A percentile compares a stretch with the other conserved stretches of the same genome.
Conservation (phyloP, 2,329 filamentous ascomycete species). For the Pyrenophora graminea region DNA sequence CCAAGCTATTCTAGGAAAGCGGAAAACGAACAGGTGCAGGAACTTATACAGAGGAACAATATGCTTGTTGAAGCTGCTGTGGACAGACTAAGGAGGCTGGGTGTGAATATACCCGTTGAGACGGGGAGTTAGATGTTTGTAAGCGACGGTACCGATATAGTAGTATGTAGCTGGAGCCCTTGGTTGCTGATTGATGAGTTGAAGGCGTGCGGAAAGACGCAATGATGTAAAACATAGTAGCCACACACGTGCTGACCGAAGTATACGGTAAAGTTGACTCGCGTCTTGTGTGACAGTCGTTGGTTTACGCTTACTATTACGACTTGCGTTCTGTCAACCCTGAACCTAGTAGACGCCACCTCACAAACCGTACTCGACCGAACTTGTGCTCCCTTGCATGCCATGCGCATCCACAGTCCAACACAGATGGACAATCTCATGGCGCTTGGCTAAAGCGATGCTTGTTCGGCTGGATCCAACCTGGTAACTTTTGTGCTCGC, state of each 20-base stretch:
- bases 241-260: too few relatives aligned
- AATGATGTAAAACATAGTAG: not conserved
- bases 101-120: constrained; percentile 29
- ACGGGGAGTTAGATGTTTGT: not conserved
- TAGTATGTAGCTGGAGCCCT: not conserved
- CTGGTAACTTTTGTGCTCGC: not conserved
- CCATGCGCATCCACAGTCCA: not conserved
- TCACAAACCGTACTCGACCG: not conserved
- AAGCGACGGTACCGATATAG: not conserved
- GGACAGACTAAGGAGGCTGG: constrained; percentile 34
- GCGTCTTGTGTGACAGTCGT: too few relatives aligned
- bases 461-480: constrained; percentile 1
- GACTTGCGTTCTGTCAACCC: too few relatives aligned
- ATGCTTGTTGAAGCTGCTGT: constrained; percentile 42
- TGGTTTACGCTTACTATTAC: too few relatives aligned
- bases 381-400: not conserved
- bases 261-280: too few relatives aligned
- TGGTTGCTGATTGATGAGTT: not conserved
- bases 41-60: constrained; percentile 38
- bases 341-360: not conserved
- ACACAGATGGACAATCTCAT: not conserved
- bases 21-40: constrained; percentile 42
- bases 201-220: not conserved
- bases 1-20: constrained; percentile 40
- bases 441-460: constrained; percentile 11